Evolutionary conservation across 306 rosid genomes (phyloP), one percentile per base, ranked within the genome.

Genomic region (Abrus pulchellus): DNA sequence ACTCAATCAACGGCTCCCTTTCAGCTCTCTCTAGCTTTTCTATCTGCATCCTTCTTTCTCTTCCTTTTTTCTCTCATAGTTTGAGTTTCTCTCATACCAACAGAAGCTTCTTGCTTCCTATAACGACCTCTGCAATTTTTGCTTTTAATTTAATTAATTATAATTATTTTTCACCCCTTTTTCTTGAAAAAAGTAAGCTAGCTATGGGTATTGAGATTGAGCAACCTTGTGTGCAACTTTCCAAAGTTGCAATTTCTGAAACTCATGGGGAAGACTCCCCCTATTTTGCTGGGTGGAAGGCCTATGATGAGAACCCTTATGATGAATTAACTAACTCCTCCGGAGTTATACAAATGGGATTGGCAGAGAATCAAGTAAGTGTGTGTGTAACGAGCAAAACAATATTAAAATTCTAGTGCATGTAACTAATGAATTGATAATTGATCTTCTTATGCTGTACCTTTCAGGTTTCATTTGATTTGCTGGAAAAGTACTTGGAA

Each of bases 201-300:
- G 33, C 49, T 38, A 89, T 92, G 97, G 90, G 86, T 57, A 54
- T 88, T 33, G 87, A 87, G 85, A 87, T 86, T 13, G 88, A 81
- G 70, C 80, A 72, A 85, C 1, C 60, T 0, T 86, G 81, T 75
- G 90, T 85, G 3, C 55, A 57, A 38, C 90, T 94, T 20, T 94
- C 99, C 12, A 80, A 68, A 12, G 63, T 94, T 7, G 97, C 97
- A 62, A 82, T 79, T 77, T 94, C 99, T 33, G 87, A 88, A 4
- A 91, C 98, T 59, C 98, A 94, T 45, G 98, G 98, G 0, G 98
- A 94, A 76, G 82, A 94, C 80, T 94, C 98, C 0, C 97, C 99
- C 6, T 94, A 94, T 13, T 94, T 94, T 75, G 97, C 97, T 10
- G 99, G 99, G 9, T 94, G 99, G 99, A 94, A 91, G 89, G 97